These are phyloP conservation scores for Lactarius tabidus DNA, from an alignment of 768 basidiomycete genomes.

Conservation along the genomic window DNA sequence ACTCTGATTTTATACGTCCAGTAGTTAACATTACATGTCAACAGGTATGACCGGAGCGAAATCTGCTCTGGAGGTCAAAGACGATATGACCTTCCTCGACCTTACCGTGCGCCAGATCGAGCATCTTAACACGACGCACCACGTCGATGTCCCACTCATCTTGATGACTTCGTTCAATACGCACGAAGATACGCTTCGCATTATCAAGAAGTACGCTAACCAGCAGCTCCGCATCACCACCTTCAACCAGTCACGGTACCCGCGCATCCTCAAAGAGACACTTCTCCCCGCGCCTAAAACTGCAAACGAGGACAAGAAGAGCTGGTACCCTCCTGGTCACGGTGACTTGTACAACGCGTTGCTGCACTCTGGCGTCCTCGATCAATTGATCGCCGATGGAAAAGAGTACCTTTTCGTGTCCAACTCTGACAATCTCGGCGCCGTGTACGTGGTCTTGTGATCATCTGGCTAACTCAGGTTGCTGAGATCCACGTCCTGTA, in stretches of 20 bases:
- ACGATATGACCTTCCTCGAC: slow-evolving; percentile 97
- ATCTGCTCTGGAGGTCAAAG: slow-evolving; percentile 92
- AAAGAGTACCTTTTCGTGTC: slow-evolving; percentile 98
- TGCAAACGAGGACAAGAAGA: slow-evolving; percentile 77
- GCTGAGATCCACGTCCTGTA: slow-evolving; percentile 4
- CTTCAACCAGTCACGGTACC: slow-evolving; percentile 94
- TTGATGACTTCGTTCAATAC: slow-evolving; percentile 99
- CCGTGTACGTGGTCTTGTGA: slow-evolving; percentile 52
- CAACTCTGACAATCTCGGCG: slow-evolving; percentile 96
- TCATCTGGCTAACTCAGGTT: neutral
- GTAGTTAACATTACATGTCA: slow-evolving; percentile 1
- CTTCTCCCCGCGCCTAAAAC: slow-evolving; percentile 79
- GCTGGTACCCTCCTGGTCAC: slow-evolving; percentile 98
- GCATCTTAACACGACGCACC: slow-evolving; percentile 82
- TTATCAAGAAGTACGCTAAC: slow-evolving; percentile 96
- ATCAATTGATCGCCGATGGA: slow-evolving; percentile 83
- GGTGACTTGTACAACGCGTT: slow-evolving; percentile 95
- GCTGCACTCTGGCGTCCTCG: slow-evolving; percentile 84
- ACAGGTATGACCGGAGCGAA: slow-evolving; percentile 83
- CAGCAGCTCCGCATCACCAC: slow-evolving; percentile 90
- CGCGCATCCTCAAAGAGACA: slow-evolving; percentile 86
- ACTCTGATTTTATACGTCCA: neutral
- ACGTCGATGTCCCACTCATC: slow-evolving; percentile 92
- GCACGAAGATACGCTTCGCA: slow-evolving; percentile 90
- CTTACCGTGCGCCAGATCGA: slow-evolving; percentile 92